Percentiles rank a stretch among this genome's conserved stretches.
Evolutionary conservation across 352 stramenopile genomes (phyloP).

Genomic region (Phytophthora fragariae): DNA sequence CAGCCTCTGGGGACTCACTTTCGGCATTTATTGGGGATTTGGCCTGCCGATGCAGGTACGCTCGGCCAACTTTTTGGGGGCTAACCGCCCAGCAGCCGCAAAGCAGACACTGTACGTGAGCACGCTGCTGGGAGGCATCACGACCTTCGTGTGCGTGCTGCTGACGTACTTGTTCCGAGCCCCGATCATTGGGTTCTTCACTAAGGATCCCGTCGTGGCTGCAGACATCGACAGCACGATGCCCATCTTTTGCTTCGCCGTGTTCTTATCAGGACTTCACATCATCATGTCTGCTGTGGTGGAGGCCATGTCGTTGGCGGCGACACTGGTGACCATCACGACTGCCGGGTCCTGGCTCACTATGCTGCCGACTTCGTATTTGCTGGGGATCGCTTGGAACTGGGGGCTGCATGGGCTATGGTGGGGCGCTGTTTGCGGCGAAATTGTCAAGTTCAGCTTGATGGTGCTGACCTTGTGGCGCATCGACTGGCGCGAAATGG

Average conservation of each 20-base stretch:
- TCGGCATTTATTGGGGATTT: conserved; percentile 87
- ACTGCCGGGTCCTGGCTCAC: conserved; percentile 75
- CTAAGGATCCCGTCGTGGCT: conserved; percentile 61
- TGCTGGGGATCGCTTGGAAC: conserved; percentile 60
- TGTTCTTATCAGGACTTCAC: conserved; percentile 80
- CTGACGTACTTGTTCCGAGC: conserved; percentile 66
- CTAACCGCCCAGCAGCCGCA: conserved; percentile 65
- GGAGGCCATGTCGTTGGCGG: conserved; percentile 82
- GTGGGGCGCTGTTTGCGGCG: conserved; percentile 77
- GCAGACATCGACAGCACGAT: conserved; percentile 64
- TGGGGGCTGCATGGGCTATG: conserved; percentile 69
- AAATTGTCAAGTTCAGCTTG: conserved; percentile 78
- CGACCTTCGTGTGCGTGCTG: conserved; percentile 59
- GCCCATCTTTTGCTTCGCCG: conserved; percentile 76
- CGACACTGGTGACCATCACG: conserved; percentile 75
- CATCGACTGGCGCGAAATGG: conserved; percentile 83
- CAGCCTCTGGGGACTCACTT: conserved; percentile 85
- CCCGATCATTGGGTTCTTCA: conserved; percentile 74
- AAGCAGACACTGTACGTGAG: conserved; percentile 72
- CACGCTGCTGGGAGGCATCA: conserved; percentile 67
- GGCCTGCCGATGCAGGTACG: conserved; percentile 81
- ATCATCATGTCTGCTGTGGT: conserved; percentile 84
- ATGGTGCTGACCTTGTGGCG: conserved; percentile 64
- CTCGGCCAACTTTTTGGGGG: conserved; percentile 78
- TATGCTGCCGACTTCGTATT: conserved; percentile 71